Conservation (phyloP, 2,329 filamentous ascomycete genomes). For the Colletotrichum theobromicola region DNA sequence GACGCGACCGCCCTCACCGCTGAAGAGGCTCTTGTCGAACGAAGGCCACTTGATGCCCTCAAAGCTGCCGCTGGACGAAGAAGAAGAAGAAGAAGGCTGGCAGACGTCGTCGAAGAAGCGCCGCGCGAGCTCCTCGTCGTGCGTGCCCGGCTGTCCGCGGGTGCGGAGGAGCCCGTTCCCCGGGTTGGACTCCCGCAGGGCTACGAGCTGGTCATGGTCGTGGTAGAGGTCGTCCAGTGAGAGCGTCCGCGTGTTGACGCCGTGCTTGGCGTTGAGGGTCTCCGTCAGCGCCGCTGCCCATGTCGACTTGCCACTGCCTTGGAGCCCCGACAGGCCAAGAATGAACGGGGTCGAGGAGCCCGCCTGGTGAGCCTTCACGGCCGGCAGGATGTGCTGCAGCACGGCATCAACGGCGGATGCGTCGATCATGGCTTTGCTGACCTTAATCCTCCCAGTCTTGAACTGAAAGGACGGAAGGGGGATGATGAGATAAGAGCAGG, state of each 20-base stretch:
- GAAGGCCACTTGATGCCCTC: conserved; percentile 4
- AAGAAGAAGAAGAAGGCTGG: no score
- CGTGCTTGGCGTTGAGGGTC: conserved; percentile 9
- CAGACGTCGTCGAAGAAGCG: conserved; percentile 8
- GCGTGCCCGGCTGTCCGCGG: conserved; percentile 16
- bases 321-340: conserved; percentile 13
- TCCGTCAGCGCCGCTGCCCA: conserved; percentile 15
- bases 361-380: background rate
- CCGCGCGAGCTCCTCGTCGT: conserved; percentile 9
- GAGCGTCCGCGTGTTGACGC: conserved; percentile 11
- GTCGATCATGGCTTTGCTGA: background rate
- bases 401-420: background rate
- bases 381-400: conserved; percentile 1
- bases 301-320: conserved; percentile 21
- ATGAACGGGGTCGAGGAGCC: conserved; percentile 1
- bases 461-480: background rate
- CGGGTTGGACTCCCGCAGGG: background rate
- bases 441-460: background rate
- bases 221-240: conserved; percentile 19
- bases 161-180: conserved; percentile 4
- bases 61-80: no score
- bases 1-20: conserved; percentile 11
- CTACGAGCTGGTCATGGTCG: conserved; percentile 9
- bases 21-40: conserved; percentile 15
- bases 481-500: background rate